Percentiles rank a stretch among this genome's conserved stretches.
Evolutionary conservation across 306 rosid genomes (phyloP).

Genomic region (Datisca glomerata): DNA sequence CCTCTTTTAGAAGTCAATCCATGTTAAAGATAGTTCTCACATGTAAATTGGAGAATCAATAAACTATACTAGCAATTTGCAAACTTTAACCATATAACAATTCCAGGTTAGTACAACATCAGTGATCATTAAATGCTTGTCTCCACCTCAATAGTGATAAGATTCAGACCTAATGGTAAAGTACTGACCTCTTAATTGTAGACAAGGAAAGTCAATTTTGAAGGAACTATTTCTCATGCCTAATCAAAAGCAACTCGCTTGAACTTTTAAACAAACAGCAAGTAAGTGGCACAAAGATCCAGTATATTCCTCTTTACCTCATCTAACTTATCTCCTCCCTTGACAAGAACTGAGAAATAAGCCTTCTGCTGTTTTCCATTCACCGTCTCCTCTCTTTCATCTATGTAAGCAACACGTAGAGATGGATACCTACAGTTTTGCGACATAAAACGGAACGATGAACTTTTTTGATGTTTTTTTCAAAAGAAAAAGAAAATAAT

Average conservation of each 20-base stretch:
- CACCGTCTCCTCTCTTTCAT: slow-evolving; percentile 52
- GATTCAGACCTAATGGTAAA: too few species aligned
- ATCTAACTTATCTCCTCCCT: slow-evolving; percentile 86
- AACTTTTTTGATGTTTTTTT: background rate
- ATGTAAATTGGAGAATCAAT: too few species aligned
- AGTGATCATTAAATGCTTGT: too few species aligned
- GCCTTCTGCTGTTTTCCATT: slow-evolving; percentile 32
- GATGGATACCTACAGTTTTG: slow-evolving; percentile 47
- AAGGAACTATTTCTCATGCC: too few species aligned
- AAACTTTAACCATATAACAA: too few species aligned
- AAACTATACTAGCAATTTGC: too few species aligned
- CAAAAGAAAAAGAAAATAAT: background rate
- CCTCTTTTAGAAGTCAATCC: too few species aligned
- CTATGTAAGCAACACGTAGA: slow-evolving; percentile 93
- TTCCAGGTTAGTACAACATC: too few species aligned
- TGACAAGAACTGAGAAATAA: slow-evolving; percentile 80
- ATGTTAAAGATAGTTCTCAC: too few species aligned
- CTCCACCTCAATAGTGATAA: too few species aligned
- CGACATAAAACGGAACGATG: background rate
- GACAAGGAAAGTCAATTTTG: too few species aligned
- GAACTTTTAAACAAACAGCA: slow-evolving; percentile 1
- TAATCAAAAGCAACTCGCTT: background rate
- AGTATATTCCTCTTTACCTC: slow-evolving; percentile 45
- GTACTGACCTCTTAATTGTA: too few species aligned
- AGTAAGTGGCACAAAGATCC: slow-evolving; percentile 6